These are phyloP conservation scores for Paspalum vaginatum DNA, from an alignment of 176 grass and related monocot species.

Conservation along the genomic window DNA sequence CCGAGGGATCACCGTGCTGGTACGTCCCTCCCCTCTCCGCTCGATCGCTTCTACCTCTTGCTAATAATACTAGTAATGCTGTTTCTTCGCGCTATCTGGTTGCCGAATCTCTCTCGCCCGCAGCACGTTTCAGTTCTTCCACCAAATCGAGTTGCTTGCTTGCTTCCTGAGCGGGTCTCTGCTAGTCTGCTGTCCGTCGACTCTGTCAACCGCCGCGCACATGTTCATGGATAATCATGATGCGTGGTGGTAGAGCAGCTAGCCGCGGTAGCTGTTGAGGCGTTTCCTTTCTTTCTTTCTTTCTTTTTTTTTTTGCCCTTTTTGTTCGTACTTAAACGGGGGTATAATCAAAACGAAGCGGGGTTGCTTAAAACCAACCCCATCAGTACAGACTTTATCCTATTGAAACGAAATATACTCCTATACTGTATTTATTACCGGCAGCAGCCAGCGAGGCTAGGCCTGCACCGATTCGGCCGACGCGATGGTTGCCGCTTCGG, in stretches of 20 bases:
- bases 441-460: slow-evolving; percentile 26
- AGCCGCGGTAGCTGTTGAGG: not conserved
- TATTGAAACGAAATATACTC: too few species aligned
- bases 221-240: slow-evolving; percentile 42
- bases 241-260: not conserved
- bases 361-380: slow-evolving; percentile 42
- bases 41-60: not conserved
- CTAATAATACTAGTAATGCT: too few species aligned
- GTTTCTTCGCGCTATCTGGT: not conserved
- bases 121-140: not conserved
- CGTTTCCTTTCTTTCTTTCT: too few species aligned
- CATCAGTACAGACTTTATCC: slow-evolving; percentile 27
- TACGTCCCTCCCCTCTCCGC: not conserved
- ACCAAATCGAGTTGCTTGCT: slow-evolving; percentile 26
- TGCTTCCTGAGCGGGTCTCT: slow-evolving; percentile 15
- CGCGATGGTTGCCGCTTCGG: not conserved
- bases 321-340: slow-evolving; percentile 47
- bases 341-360: slow-evolving; percentile 23
- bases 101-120: not conserved
- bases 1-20: slow-evolving; percentile 73
- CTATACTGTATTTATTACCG: not conserved
- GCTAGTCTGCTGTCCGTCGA: not conserved
- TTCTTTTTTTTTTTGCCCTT: slow-evolving; percentile 18
- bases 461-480: not conserved
- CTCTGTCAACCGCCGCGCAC: slow-evolving; percentile 25